Evolutionary conservation across 2,329 filamentous ascomycete genomes (phyloP).

Genomic region (Cladobotryum protrusum): DNA sequence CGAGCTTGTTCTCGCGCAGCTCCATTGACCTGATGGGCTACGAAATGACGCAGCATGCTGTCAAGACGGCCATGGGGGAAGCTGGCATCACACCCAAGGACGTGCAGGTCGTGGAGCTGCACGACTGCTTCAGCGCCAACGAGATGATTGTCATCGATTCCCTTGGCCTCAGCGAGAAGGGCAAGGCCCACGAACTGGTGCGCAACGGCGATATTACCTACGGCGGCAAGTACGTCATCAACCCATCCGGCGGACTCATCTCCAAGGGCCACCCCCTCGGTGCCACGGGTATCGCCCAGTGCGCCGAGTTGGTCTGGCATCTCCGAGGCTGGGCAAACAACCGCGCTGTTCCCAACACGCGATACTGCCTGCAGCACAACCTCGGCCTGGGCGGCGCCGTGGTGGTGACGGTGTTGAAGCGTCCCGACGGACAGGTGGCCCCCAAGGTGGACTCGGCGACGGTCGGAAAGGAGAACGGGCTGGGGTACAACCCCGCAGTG

Average conservation of each 20-base stretch:
- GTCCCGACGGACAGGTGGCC: conserved; percentile 67
- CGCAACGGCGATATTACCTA: conserved; percentile 86
- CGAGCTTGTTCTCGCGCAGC: conserved; percentile 69
- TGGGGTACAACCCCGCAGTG: conserved; percentile 90
- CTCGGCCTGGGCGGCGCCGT: conserved; percentile 85
- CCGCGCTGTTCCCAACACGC: conserved; percentile 62
- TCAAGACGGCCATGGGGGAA: conserved; percentile 63
- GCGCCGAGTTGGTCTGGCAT: conserved; percentile 92
- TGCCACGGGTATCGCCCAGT: conserved; percentile 91
- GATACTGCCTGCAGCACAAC: conserved; percentile 81
- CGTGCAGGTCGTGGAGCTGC: conserved; percentile 80
- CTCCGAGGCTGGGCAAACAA: conserved; percentile 95
- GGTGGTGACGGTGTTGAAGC: conserved; percentile 83
- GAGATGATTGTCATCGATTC: conserved; percentile 89
- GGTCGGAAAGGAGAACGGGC: conserved; percentile 58
- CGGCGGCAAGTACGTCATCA: conserved; percentile 75
- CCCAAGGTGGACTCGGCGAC: conserved; percentile 53
- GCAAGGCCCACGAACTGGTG: conserved; percentile 89
- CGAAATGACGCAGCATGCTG: conserved; percentile 73
- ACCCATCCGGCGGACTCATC: conserved; percentile 90
- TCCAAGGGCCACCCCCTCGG: conserved; percentile 94
- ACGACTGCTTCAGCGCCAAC: conserved; percentile 96
- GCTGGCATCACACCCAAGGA: conserved; percentile 63
- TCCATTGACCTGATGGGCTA: conserved; percentile 87
- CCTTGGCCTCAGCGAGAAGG: conserved; percentile 68